Evolutionary conservation across 169 alveolate genomes (phyloP).

Genomic region (Eimeria praecox): DNA sequence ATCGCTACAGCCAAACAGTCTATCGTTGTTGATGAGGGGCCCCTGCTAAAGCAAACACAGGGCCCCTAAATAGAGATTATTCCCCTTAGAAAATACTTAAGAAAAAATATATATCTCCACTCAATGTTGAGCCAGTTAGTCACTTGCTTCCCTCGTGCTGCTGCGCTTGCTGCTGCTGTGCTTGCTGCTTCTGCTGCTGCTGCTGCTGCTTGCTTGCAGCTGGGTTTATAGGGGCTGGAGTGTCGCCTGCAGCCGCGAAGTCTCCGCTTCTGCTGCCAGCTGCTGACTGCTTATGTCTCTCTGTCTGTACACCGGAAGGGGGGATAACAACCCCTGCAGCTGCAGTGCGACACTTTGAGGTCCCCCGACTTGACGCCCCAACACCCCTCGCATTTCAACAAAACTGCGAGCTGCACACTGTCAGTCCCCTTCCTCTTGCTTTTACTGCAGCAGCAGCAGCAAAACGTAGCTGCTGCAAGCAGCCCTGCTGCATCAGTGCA

Average conservation of each 20-base stretch:
- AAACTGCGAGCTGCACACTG: constrained; percentile 80
- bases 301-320: background rate
- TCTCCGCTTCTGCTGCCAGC: constrained; percentile 54
- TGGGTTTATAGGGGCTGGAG: constrained; percentile 36
- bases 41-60: background rate
- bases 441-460: no score
- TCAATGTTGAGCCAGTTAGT: background rate
- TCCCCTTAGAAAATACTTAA: background rate
- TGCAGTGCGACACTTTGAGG: constrained; percentile 75
- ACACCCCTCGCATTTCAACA: constrained; percentile 73
- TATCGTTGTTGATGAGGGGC: background rate
- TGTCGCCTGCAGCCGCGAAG: constrained; percentile 37
- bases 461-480: no score
- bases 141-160: background rate
- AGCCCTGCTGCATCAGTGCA: background rate
- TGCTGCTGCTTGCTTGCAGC: constrained; percentile 2
- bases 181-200: background rate
- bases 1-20: background rate
- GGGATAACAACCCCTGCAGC: background rate
- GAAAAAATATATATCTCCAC: background rate
- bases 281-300: constrained; percentile 8
- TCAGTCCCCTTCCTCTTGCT: constrained; percentile 13
- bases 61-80: no score
- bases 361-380: constrained; percentile 75
- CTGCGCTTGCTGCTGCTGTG: background rate